Base-by-base conservation (phyloP, 169 alveolate species). In the Cryptosporidium parvum region DNA sequence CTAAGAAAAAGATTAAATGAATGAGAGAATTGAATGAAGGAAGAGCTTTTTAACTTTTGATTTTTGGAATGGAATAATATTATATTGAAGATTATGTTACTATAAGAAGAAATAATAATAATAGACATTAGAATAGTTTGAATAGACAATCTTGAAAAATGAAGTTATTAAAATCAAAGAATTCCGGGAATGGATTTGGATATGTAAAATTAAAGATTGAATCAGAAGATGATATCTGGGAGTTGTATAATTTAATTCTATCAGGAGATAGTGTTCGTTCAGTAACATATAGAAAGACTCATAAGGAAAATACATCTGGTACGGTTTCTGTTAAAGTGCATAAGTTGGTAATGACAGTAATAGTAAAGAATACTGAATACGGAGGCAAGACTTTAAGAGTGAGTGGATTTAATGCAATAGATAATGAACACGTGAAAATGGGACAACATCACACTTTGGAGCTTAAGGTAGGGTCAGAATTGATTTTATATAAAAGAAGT, bases 361-460 rank as follows among this genome's bases (percentile, higher is more conserved):
- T 80, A 29, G 89, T 80, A 12, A 80, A 80, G 56, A 65, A 73
- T 18, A 45, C 67, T 3, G 75, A 59, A 6, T 80, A 80, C 39
- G 56, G 68, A 10, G 80, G 68, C 2, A 42, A 35, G 26, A 35
- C 56, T 29, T 23, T 80, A 45, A 59, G 89, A 26, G 65, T 80
- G 33, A 80, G 89, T 65, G 89, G 89, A 42, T 65, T 80, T 42
- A 80, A 80, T 62, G 89, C 89, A 12, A 67, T 80, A 26, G 89
- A 80, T 18, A 80, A 80, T 31, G 89, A 80, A 29, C 65, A 62
- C 33, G 80, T 80, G 2, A 80, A 62, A 65, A 23, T 80, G 59
- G 89, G 89, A 5, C 89, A 80, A 39, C 89, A 80, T 33, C 89
- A 80, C 70, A 80, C 89, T 39, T 44, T 80, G 56, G 89, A 80